Conservation (phyloP, 169 alveolate genomes). For the Plasmodium gonderi region DNA sequence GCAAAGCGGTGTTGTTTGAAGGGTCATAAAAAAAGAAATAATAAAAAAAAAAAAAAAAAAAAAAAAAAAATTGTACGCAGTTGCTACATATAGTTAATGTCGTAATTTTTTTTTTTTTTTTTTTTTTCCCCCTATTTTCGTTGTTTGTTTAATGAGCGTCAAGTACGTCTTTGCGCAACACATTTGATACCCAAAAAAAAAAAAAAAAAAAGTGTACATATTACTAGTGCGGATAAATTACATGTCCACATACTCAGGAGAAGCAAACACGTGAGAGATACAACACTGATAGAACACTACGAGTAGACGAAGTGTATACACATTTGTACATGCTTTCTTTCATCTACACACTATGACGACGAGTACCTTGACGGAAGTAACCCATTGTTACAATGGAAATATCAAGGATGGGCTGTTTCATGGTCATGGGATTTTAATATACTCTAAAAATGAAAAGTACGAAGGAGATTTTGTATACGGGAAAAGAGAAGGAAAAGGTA, state of each 20-base stretch:
- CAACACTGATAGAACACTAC: too few relatives aligned
- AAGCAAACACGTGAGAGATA: not conserved
- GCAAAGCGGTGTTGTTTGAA: too few relatives aligned
- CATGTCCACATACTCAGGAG: not conserved
- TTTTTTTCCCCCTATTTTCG: not conserved
- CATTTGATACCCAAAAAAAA: not conserved
- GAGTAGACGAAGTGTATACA: too few relatives aligned
- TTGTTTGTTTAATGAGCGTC: too few relatives aligned
- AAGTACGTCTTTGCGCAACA: not conserved
- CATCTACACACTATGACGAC: not conserved
- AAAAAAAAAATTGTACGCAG: not conserved
- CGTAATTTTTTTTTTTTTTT: not conserved
- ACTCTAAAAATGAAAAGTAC: conserved; percentile 92
- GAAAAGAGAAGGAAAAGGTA: conserved; percentile 94
- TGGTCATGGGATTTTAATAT: conserved; percentile 91
- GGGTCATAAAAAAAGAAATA: too few relatives aligned
- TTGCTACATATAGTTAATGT: not conserved
- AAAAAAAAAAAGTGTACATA: too few relatives aligned
- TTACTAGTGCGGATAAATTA: too few relatives aligned
- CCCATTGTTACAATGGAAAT: conserved; percentile 93
- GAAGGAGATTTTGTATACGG: conserved; percentile 97
- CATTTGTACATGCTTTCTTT: not conserved
- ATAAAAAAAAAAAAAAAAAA: not conserved
- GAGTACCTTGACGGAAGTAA: conserved; percentile 34
- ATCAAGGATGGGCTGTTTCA: conserved; percentile 94